Conservation (phyloP, 768 basidiomycete genomes). For the Xerocomellus chrysenteron region DNA sequence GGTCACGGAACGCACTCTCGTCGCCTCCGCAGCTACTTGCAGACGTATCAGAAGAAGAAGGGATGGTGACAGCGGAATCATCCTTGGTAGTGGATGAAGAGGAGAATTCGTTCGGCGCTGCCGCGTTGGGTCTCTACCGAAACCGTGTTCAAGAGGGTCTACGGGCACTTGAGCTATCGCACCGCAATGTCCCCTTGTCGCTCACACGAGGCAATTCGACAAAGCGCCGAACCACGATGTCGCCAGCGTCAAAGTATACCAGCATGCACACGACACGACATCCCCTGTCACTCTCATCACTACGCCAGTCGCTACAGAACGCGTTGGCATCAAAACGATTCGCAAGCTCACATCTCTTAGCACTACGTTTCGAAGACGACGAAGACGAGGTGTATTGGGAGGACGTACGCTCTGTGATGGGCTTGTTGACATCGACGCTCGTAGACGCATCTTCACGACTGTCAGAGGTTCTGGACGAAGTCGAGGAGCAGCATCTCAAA, state of each 20-base stretch:
- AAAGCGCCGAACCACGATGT: constrained; percentile 31
- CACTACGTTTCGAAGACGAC: constrained; percentile 70
- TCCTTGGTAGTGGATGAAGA: constrained; percentile 23
- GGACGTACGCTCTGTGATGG: constrained; percentile 74
- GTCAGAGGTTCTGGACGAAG: constrained; percentile 59
- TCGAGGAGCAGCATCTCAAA: constrained; percentile 50
- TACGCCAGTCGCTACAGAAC: constrained; percentile 60
- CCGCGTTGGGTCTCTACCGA: constrained; percentile 61
- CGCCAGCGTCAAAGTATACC: constrained; percentile 62
- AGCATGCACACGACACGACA: constrained; percentile 58
- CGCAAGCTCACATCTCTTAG: constrained; percentile 76
- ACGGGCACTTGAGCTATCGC: constrained; percentile 45
- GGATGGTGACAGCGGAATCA: constrained; percentile 19
- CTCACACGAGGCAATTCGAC: constrained; percentile 8
- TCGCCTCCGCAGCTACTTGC: constrained; percentile 32
- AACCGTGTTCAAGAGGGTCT: constrained; percentile 50
- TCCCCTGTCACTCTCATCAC: constrained; percentile 63
- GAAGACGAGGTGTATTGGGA: constrained; percentile 85
- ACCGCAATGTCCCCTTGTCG: constrained; percentile 14
- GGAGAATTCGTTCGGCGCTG: constrained; percentile 53
- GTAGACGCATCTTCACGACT: constrained; percentile 64
- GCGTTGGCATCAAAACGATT: constrained; percentile 73
- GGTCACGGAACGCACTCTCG: constrained; percentile 43
- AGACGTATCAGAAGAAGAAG: constrained; percentile 44
- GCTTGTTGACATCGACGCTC: constrained; percentile 63